Conservation (phyloP, 2,329 filamentous ascomycete species). For the Verticillium isaacii region DNA sequence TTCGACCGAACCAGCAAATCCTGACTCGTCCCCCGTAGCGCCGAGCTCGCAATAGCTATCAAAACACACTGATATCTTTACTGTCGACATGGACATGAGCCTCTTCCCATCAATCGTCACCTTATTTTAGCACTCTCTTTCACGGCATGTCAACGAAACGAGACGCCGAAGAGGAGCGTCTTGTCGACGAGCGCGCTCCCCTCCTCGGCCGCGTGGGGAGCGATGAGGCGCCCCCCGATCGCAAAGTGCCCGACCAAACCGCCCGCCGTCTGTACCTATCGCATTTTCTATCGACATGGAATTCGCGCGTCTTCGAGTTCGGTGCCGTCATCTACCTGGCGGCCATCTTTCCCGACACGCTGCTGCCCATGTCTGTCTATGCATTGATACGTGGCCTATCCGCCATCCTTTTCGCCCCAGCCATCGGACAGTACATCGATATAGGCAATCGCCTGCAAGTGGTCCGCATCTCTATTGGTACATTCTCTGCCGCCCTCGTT, state of each 20-base stretch:
- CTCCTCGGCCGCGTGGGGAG: not conserved
- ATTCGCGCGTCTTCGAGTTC: constrained; percentile 44
- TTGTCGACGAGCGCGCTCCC: not conserved
- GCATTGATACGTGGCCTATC: constrained; percentile 23
- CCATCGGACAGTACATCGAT: constrained; percentile 47
- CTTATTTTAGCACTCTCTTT: not conserved
- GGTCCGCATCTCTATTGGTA: constrained; percentile 28
- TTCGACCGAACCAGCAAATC: not conserved
- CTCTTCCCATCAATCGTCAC: not conserved
- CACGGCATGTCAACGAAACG: not conserved
- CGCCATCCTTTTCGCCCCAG: constrained; percentile 22
- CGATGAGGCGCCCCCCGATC: not conserved
- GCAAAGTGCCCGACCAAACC: constrained; percentile 1
- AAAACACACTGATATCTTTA: not conserved
- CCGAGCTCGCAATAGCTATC: not conserved
- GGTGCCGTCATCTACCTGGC: constrained; percentile 39
- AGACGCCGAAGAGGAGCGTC: not conserved
- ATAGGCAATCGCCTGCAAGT: constrained; percentile 27
- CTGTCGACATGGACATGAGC: not conserved
- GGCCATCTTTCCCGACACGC: constrained; percentile 36
- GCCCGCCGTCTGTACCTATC: constrained; percentile 31
- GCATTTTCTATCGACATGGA: constrained; percentile 42
- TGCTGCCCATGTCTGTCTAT: constrained; percentile 53
- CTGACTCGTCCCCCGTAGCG: not conserved
- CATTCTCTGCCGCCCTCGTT: not conserved